Conservation (phyloP, 1,284 basidiomycete genomes). For the Ganoderma lingzhi region DNA sequence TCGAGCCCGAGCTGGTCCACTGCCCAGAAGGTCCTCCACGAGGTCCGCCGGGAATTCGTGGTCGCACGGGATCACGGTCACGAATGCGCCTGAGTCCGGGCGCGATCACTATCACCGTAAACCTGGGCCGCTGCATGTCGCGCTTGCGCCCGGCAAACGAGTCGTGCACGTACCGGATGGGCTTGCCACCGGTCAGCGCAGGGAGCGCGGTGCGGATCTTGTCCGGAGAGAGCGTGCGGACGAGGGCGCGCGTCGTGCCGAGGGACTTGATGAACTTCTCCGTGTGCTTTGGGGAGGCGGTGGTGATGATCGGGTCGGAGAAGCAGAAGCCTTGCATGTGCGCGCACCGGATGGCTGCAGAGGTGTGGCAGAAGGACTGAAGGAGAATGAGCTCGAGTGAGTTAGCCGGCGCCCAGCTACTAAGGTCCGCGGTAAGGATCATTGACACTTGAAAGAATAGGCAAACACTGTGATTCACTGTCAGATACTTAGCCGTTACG, state of each 20-base stretch:
- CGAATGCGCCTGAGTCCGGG: slow-evolving; percentile 32
- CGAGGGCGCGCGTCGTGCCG: slow-evolving; percentile 36
- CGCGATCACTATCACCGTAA: slow-evolving; percentile 31
- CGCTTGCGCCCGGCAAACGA: slow-evolving; percentile 22
- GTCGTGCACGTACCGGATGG: slow-evolving; percentile 37
- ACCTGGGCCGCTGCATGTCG: slow-evolving; percentile 33
- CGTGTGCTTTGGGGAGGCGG: slow-evolving; percentile 53
- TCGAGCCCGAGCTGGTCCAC: not conserved
- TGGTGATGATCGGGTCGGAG: slow-evolving; percentile 50
- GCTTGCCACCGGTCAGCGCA: not conserved
- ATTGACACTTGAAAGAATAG: too few species aligned
- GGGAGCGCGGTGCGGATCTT: not conserved
- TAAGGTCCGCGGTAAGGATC: too few species aligned
- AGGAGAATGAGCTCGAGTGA: not conserved
- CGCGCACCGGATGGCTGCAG: slow-evolving; percentile 51
- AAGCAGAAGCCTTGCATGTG: slow-evolving; percentile 52
- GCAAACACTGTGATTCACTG: too few species aligned
- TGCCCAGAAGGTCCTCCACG: not conserved
- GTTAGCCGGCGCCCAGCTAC: too few species aligned
- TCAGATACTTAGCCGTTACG: too few species aligned
- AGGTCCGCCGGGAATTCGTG: not conserved
- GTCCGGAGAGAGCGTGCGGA: slow-evolving; percentile 19
- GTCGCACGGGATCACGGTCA: slow-evolving; percentile 2
- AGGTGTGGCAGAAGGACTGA: too few species aligned
- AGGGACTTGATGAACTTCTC: slow-evolving; percentile 45